Percentiles rank a stretch among this genome's conserved stretches.
phyloP scores from a whole-genome alignment of 768 basidiomycete genomes.

The Trametes maxima region DNA sequence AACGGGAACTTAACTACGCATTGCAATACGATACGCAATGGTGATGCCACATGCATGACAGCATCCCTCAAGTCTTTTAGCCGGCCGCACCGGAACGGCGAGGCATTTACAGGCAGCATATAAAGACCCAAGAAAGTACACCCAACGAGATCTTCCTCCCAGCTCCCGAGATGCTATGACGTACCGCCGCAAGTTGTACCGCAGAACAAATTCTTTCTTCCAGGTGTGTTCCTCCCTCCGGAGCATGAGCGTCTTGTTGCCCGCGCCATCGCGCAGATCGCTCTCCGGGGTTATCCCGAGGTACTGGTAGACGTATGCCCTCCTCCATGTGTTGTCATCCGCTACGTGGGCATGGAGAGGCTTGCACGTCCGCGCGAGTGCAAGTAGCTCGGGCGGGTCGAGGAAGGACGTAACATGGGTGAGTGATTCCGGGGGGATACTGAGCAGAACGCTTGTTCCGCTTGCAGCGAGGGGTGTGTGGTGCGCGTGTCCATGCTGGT shows the following conservation, averaged over 20 bases:
- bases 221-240: slow-evolving; percentile 61
- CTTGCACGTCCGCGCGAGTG: slow-evolving; percentile 55
- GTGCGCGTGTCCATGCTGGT: slow-evolving; percentile 53
- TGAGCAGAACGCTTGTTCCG: slow-evolving; percentile 39
- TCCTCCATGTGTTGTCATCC: slow-evolving; percentile 79
- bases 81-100: slow-evolving; percentile 3
- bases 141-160: slow-evolving; percentile 2
- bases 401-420: slow-evolving; percentile 76
- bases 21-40: too few relatives aligned
- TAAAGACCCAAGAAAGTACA: neutral
- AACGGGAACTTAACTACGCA: too few relatives aligned
- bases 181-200: slow-evolving; percentile 59
- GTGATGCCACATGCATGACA: too few relatives aligned
- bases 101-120: slow-evolving; percentile 4
- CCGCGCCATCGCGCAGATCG: slow-evolving; percentile 45
- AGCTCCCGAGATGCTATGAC: slow-evolving; percentile 19
- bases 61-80: too few relatives aligned
- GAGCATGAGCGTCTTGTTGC: slow-evolving; percentile 48
- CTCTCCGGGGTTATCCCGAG: slow-evolving; percentile 67
- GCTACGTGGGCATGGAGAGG: slow-evolving; percentile 65
- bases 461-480: slow-evolving; percentile 27
- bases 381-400: slow-evolving; percentile 60
- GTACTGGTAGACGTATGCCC: slow-evolving; percentile 71
- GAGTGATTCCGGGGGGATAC: slow-evolving; percentile 71
- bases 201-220: slow-evolving; percentile 67